Conservation (phyloP, 2,329 filamentous ascomycete species). For the Ilyonectria mors-panacis region DNA sequence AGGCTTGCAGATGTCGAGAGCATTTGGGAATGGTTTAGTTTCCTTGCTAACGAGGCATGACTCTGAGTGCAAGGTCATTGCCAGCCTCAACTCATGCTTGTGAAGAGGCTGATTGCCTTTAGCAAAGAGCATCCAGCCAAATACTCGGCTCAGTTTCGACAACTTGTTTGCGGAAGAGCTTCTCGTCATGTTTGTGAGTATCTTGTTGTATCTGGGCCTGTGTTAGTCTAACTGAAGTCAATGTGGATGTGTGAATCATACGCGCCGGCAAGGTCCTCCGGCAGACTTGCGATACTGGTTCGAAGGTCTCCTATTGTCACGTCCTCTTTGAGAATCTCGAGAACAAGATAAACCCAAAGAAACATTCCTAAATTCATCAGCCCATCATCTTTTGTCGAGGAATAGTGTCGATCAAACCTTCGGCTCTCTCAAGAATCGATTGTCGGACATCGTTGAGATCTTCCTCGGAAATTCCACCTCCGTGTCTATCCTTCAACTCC, state of each 20-base stretch:
- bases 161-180: neutral
- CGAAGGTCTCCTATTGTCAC: neutral
- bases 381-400: neutral
- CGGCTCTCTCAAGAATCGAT: slow-evolving; percentile 2
- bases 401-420: neutral
- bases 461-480: neutral
- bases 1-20: slow-evolving; percentile 3
- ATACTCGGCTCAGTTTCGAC: slow-evolving; percentile 8
- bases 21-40: slow-evolving; percentile 7
- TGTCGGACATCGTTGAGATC: neutral
- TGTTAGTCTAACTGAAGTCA: neutral
- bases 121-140: slow-evolving; percentile 10
- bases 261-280: slow-evolving; percentile 5
- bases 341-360: slow-evolving; percentile 19
- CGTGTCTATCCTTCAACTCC: neutral
- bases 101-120: slow-evolving; percentile 8
- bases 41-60: neutral
- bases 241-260: neutral
- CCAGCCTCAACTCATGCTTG: neutral
- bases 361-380: slow-evolving; percentile 6
- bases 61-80: slow-evolving; percentile 3
- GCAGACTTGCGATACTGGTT: neutral
- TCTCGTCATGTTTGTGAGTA: slow-evolving; percentile 10
- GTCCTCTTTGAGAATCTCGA: neutral
- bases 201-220: neutral